phyloP scores from a whole-genome alignment of 306 rosid genomes.

The Glycine soja region DNA sequence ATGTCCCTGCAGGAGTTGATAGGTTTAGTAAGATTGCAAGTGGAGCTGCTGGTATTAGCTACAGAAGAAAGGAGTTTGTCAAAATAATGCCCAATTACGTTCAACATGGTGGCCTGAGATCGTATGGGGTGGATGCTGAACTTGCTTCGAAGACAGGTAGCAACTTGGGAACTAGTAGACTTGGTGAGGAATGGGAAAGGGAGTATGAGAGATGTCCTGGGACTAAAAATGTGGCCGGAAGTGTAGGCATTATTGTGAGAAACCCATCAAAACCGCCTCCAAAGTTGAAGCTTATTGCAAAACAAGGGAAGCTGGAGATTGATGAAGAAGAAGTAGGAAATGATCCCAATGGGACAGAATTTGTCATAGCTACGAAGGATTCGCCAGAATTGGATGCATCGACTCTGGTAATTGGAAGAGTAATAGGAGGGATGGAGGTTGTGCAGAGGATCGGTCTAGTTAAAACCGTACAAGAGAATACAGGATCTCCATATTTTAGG shows the following conservation, averaged over 20 bases:
- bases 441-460: conserved; percentile 74
- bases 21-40: conserved; percentile 75
- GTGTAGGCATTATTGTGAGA: conserved; percentile 80
- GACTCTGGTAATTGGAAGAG: conserved; percentile 56
- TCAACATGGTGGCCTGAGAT: conserved; percentile 82
- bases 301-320: conserved; percentile 84
- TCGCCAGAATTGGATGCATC: conserved; percentile 75
- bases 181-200: conserved; percentile 75
- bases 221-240: conserved; percentile 77
- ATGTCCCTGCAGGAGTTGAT: conserved; percentile 66
- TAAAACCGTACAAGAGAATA: conserved; percentile 82
- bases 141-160: conserved; percentile 65
- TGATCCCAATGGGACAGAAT: conserved; percentile 84
- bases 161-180: conserved; percentile 57
- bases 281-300: conserved; percentile 75
- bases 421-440: conserved; percentile 75
- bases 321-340: conserved; percentile 80
- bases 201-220: conserved; percentile 64
- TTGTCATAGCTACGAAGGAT: conserved; percentile 68
- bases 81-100: conserved; percentile 78
- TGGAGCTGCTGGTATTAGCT: conserved; percentile 89
- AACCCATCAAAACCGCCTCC: conserved; percentile 86
- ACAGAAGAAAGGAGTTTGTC: conserved; percentile 86
- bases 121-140: conserved; percentile 83
- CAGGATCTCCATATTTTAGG: conserved; percentile 86